A percentile compares a stretch with the other conserved stretches of the same genome.
phyloP scores from a whole-genome alignment of 2,329 filamentous ascomycete species.

The Aspergillus pseudotamarii region DNA sequence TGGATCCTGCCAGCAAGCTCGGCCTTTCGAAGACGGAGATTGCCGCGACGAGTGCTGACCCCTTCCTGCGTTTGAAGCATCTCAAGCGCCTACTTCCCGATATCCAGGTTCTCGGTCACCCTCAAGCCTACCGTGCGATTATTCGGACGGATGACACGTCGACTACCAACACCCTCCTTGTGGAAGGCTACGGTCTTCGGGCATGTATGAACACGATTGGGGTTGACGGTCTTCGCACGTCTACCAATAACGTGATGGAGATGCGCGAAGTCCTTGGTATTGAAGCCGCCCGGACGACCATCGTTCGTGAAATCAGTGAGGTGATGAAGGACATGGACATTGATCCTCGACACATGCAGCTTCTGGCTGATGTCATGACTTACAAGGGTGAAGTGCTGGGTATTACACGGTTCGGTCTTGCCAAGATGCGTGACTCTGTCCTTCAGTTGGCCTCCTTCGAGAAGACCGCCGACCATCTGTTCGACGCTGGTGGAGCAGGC shows the following conservation, averaged over 20 bases:
- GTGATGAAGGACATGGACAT: slow-evolving; percentile 97
- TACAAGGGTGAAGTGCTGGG: slow-evolving; percentile 97
- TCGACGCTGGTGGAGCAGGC: slow-evolving; percentile 89
- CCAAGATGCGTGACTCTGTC: slow-evolving; percentile 94
- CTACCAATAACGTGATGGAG: slow-evolving; percentile 89
- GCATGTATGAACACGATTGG: slow-evolving; percentile 93
- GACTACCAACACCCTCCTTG: slow-evolving; percentile 73
- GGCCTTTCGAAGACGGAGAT: slow-evolving; percentile 46
- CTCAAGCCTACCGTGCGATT: slow-evolving; percentile 81
- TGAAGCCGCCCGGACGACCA: slow-evolving; percentile 87
- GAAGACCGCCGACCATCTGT: slow-evolving; percentile 96
- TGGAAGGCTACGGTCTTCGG: slow-evolving; percentile 90
- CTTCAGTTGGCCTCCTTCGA: slow-evolving; percentile 94
- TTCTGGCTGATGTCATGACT: slow-evolving; percentile 97
- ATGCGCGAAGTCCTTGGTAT: slow-evolving; percentile 85
- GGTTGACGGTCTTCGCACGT: slow-evolving; percentile 74
- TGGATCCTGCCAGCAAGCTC: slow-evolving; percentile 38
- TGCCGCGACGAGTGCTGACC: slow-evolving; percentile 46
- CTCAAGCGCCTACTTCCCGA: slow-evolving; percentile 79
- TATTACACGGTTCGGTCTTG: slow-evolving; percentile 92
- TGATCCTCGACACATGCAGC: slow-evolving; percentile 95
- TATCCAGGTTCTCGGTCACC: slow-evolving; percentile 88
- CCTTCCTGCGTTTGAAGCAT: slow-evolving; percentile 70
- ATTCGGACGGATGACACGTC: slow-evolving; percentile 77
- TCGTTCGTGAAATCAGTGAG: slow-evolving; percentile 80